These are phyloP conservation scores for Sanghuangporus baumii DNA, from an alignment of 1,284 basidiomycete species.

Conservation along the genomic window DNA sequence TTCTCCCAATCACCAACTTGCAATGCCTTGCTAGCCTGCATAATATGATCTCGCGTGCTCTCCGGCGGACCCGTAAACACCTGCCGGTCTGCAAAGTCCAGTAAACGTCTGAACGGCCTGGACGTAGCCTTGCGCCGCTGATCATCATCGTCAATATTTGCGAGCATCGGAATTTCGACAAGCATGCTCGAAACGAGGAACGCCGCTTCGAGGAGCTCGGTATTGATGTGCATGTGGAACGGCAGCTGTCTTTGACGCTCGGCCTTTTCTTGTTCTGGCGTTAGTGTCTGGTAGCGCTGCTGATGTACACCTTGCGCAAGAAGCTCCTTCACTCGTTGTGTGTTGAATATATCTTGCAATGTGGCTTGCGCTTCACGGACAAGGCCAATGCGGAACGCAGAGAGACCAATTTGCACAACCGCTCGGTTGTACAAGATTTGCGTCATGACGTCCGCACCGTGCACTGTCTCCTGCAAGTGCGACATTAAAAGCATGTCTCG, in stretches of 20 bases:
- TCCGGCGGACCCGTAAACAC: conserved; percentile 98
- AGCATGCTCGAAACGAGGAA: conserved; percentile 99
- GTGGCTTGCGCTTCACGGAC: conserved; percentile 93
- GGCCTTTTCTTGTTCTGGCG: conserved; percentile 94
- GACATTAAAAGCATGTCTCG: conserved; percentile 99
- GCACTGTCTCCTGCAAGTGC: conserved; percentile 94
- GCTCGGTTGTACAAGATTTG: conserved; percentile 99
- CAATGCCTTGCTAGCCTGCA: conserved; percentile 97
- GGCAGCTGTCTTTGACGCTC: conserved; percentile 95
- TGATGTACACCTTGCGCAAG: conserved; percentile 95
- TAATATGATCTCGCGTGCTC: conserved; percentile 97
- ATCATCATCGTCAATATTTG: conserved; percentile 92
- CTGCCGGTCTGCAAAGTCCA: conserved; percentile 97
- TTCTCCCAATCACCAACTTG: conserved; percentile 97
- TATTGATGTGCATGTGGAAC: conserved; percentile 99
- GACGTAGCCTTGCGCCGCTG: conserved; percentile 88
- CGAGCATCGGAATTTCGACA: conserved; percentile 93
- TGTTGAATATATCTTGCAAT: conserved; percentile 93
- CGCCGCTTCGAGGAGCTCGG: conserved; percentile 94
- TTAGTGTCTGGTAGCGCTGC: conserved; percentile 82
- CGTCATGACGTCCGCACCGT: conserved; percentile 93
- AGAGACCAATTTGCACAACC: conserved; percentile 94
- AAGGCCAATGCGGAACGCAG: conserved; percentile 92
- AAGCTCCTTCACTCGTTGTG: conserved; percentile 94
- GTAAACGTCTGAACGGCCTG: conserved; percentile 90